These are phyloP conservation scores for Aspergillus sclerotialis DNA, from an alignment of 2,329 filamentous ascomycete genomes.

Conservation along the genomic window DNA sequence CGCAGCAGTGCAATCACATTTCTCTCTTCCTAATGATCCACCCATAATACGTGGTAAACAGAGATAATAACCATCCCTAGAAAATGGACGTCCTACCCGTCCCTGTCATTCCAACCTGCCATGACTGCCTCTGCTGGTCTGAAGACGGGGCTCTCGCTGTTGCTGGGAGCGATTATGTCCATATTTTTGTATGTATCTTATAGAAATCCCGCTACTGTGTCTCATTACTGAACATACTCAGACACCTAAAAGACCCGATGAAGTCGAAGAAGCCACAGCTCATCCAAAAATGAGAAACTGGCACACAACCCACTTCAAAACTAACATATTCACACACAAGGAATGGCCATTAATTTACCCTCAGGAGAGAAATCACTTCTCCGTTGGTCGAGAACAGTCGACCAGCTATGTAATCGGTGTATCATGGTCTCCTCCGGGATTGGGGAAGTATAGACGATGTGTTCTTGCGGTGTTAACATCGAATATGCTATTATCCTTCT, in stretches of 20 bases:
- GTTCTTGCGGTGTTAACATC: conserved; percentile 51
- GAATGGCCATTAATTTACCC: conserved; percentile 46
- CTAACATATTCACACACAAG: conserved; percentile 45
- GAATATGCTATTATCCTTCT: conserved; percentile 51
- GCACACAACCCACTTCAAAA: conserved; percentile 37
- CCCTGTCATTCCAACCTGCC: conserved; percentile 44
- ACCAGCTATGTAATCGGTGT: conserved; percentile 42
- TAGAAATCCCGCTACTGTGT: no score
- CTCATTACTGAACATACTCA: no score
- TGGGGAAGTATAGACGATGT: conserved; percentile 48
- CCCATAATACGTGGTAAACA: no score
- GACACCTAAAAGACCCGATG: conserved; percentile 18
- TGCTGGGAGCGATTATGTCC: conserved; percentile 49
- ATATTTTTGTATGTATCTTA: conserved; percentile 41
- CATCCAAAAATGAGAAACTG: conserved; percentile 27
- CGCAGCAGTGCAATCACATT: no score
- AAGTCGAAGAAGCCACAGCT: no score
- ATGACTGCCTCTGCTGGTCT: conserved; percentile 53
- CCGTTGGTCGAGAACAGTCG: conserved; percentile 54
- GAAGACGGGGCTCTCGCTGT: conserved; percentile 52
- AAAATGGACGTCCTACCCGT: conserved; percentile 29
- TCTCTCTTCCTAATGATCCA: no score
- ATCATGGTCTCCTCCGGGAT: conserved; percentile 51
- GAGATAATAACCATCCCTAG: no score
- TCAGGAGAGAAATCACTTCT: conserved; percentile 42